Percentiles rank a stretch among this genome's conserved stretches.
phyloP scores from a whole-genome alignment of 805 yeast species.

The Candida maesae region DNA sequence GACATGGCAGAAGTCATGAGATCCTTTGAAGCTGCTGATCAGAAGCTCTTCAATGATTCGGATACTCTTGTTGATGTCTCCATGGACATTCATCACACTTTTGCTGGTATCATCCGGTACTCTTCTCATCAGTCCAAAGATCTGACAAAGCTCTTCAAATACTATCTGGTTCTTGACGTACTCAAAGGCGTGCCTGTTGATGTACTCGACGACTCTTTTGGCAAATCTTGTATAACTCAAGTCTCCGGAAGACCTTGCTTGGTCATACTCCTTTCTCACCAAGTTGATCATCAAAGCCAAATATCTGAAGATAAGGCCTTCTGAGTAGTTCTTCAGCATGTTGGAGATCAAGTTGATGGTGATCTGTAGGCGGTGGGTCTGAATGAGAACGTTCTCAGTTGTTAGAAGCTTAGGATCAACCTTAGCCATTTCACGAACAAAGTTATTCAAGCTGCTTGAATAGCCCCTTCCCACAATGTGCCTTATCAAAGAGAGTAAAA shows the following conservation, averaged over 20 bases:
- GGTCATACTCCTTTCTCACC: constrained; percentile 16
- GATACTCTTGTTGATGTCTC: constrained; percentile 17
- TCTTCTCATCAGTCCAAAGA: constrained; percentile 8
- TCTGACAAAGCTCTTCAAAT: constrained; percentile 12
- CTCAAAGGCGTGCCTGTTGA: constrained; percentile 16
- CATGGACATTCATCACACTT: constrained; percentile 12
- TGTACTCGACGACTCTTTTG: constrained; percentile 17
- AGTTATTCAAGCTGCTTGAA: constrained; percentile 17
- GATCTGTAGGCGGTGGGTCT: constrained; percentile 20
- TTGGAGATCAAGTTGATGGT: constrained; percentile 16
- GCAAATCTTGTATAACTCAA: constrained; percentile 11
- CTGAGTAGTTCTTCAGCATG: constrained; percentile 13
- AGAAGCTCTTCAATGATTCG: constrained; percentile 14
- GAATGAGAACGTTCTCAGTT: constrained; percentile 15
- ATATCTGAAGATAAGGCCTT: constrained; percentile 10
- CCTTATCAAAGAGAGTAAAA: constrained; percentile 16
- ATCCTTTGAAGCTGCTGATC: constrained; percentile 10
- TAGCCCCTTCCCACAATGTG: constrained; percentile 12
- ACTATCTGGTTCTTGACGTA: constrained; percentile 13
- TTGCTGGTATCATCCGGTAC: constrained; percentile 9
- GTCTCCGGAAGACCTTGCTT: constrained; percentile 2
- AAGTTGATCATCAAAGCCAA: constrained; percentile 16
- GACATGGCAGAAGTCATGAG: constrained; percentile 6
- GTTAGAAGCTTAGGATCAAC: constrained; percentile 16
- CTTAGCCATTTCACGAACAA: constrained; percentile 17